Evolutionary conservation across 352 stramenopile species (phyloP).

Genomic region (Phytophthora pluvialis): DNA sequence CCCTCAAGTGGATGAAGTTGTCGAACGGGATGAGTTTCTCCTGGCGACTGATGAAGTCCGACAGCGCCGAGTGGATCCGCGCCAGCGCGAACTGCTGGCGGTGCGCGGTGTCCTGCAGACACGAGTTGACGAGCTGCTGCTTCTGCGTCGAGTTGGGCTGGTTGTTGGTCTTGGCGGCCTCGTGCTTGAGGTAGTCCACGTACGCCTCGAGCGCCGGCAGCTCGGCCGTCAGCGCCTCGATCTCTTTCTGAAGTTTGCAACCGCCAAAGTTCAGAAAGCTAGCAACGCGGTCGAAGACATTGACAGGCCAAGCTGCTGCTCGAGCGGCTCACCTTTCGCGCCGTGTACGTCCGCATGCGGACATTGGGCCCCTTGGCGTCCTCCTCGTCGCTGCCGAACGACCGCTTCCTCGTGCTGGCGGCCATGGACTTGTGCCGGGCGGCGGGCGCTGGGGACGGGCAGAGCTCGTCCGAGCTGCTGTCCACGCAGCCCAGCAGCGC

Average conservation of each 20-base stretch:
- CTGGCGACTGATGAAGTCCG: slow-evolving; percentile 33
- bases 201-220: slow-evolving; percentile 38
- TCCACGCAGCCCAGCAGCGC: slow-evolving; percentile 15
- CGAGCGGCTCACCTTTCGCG: slow-evolving; percentile 29
- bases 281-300: not conserved
- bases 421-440: not conserved
- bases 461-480: slow-evolving; percentile 17
- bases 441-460: not conserved
- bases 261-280: slow-evolving; percentile 13
- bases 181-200: slow-evolving; percentile 44
- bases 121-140: slow-evolving; percentile 41
- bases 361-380: slow-evolving; percentile 7
- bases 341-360: slow-evolving; percentile 38
- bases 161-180: slow-evolving; percentile 34
- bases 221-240: slow-evolving; percentile 29
- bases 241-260: slow-evolving; percentile 39
- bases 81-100: slow-evolving; percentile 28
- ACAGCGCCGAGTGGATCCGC: slow-evolving; percentile 32
- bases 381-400: slow-evolving; percentile 16
- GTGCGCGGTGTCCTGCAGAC: slow-evolving; percentile 28
- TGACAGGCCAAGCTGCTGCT: too few relatives aligned
- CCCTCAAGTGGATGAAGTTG: slow-evolving; percentile 29
- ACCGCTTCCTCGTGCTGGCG: slow-evolving; percentile 18
- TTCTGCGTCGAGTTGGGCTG: slow-evolving; percentile 38
- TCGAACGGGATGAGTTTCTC: slow-evolving; percentile 42